Base-by-base conservation (phyloP, 139 green algal genomes). In the Chlorella sp. region DNA sequence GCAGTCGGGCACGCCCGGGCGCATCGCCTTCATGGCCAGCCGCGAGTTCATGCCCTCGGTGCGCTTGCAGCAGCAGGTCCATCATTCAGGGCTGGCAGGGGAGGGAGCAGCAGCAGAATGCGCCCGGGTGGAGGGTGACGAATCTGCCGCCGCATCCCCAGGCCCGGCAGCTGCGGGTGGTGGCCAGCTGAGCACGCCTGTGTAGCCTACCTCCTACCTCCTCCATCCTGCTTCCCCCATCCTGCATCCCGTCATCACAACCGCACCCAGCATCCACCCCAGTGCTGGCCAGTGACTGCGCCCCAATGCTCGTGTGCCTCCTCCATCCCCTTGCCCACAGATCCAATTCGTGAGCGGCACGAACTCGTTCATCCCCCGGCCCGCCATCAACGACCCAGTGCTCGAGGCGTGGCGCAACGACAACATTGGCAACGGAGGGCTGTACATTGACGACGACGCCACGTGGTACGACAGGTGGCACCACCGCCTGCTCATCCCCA, bases 401-500 rank as follows among this genome's bases (percentile, higher is more conserved):
- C n/a, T n/a, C n/a, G n/a, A n/a, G n/a, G n/a, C n/a, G n/a, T n/a
- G n/a, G n/a, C n/a, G n/a, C n/a, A n/a, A n/a, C n/a, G n/a, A n/a
- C n/a, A n/a, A n/a, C n/a, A n/a, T n/a, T 17, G 64, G 30, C 64
- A 36, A 70, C 23, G 22, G 2, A 51, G 64, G 32, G 32, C 14
- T 31, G 32, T 70, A 31, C 32, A 51, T 51, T 27, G 64, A 70
- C 64, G 22, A 31, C 6, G 10, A 26, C 23, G 67, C 49, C 23
- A 29, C 49, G 10, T 35, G n/a, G 5, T 72, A 72, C 67, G 5
- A 49, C 27, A 26, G 67, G 5, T 22, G 42, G 2, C 30, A 72
- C 49, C 67, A 72, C 49, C 67, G 49, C 1, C 10, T 72, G 5
- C 29, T 72, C 5, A 72, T 72, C 29, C n/a, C 35, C 20, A 72